Evolutionary conservation across 2,329 filamentous ascomycete species (phyloP).

Genomic region (Fusarium chlamydosporum): DNA sequence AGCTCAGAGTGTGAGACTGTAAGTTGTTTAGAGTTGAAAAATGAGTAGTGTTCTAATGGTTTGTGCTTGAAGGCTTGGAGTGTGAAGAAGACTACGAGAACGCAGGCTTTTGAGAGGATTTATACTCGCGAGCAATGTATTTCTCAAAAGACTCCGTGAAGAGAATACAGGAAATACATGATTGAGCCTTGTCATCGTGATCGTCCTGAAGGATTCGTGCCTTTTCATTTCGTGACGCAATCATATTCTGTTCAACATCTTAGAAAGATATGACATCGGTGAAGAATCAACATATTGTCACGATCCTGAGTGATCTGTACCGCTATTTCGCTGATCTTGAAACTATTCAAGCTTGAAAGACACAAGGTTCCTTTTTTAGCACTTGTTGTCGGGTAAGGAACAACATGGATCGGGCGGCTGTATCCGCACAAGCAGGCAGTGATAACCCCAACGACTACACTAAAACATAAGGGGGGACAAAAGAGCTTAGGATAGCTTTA

Average conservation of each 20-base stretch:
- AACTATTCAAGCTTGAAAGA: neutral
- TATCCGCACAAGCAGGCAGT: too few relatives aligned
- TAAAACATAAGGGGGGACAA: too few relatives aligned
- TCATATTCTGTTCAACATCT: neutral
- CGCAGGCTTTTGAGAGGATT: neutral
- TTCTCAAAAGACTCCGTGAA: too few relatives aligned
- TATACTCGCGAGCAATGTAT: neutral
- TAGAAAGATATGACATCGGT: neutral
- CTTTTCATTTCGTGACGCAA: neutral
- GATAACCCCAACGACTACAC: too few relatives aligned
- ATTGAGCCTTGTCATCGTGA: neutral
- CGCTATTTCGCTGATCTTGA: neutral
- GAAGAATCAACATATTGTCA: neutral
- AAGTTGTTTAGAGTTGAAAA: neutral
- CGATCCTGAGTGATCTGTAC: conserved; percentile 6
- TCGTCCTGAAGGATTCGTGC: neutral
- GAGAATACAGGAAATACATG: neutral
- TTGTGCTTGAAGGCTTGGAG: neutral
- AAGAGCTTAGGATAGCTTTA: too few relatives aligned
- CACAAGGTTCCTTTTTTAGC: neutral
- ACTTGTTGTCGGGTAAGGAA: neutral
- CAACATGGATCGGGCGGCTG: neutral
- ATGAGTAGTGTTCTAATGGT: neutral
- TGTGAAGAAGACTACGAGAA: neutral
- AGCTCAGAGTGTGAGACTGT: neutral